Base-by-base conservation (phyloP, 2,329 filamentous ascomycete species). In the Anisogramma anomala region DNA sequence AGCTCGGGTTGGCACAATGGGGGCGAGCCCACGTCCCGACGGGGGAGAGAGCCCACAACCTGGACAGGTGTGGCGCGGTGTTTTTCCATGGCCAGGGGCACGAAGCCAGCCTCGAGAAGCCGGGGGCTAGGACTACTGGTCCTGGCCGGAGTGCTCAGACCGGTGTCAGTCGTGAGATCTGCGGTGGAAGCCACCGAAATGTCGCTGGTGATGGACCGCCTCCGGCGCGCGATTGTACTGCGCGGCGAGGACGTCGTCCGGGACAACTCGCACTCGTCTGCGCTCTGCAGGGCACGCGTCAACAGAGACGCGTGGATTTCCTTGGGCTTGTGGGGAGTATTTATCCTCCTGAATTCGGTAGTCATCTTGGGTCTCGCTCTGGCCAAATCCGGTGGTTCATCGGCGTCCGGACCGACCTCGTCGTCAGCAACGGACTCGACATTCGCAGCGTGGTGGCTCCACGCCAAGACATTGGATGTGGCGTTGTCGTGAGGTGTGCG, bases 91-190 rank as follows among this genome's bases (percentile, higher is more conserved):
- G 35, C 6, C 4, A 71, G 49, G 19, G 60, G 63, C 6, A 63
- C 56, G 41, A 70, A 66, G 15, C 66, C 63, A 39, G 74, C 66
- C 14, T 78, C 70, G 4, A 78, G 77, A 3, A 81, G 68, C n/a
- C 86, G 86, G 14, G 91, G 89, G 55, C 89, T 96, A 1, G 88
- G 86, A 0, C 86, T 89, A 58, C 77, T 86, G 26, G 85, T 84
- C 42, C 86, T 72, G n/a, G 85, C 82, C 31, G 89, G 87, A 54
- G 86, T 95, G 14, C 88, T 94, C 45, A 93, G 66, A 45, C 85
- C 88, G 43, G 84, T 91, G 55, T 95, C 91, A 61, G 88, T 95
- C n/a, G 87, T 95, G 43, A 96, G 70, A 50, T 95, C 89, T 27
- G 84, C 84, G 3, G 86, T 93, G 2, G 88, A 94, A 33, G 84